Evolutionary conservation across 2,329 filamentous ascomycete genomes (phyloP), one percentile per base, ranked within the genome.

Genomic region (Chalaropsis thielavioides): DNA sequence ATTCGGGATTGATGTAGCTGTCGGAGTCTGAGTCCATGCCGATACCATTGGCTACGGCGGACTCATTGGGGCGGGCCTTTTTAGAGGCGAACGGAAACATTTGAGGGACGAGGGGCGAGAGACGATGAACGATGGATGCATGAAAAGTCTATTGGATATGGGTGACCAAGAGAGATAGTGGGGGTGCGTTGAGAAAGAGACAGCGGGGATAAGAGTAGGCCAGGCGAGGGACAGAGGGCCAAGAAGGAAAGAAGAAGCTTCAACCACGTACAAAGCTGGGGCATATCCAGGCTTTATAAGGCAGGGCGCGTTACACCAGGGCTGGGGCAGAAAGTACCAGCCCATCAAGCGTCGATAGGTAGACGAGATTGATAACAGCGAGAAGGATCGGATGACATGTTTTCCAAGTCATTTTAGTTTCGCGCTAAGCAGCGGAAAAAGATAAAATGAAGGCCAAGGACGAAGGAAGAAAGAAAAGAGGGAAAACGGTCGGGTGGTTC

Each of bases 1-100:
- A 67, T 46, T 64, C 65, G 46, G 62, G 15, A 35, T 67, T 66
- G 51, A 66, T 27, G 51, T 35, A 31, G 31, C 54, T 61, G 15
- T 19, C 22, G 41, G 27, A 38, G 11, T 56, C 64, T 1, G 59
- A 46, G 27, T 41, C 49, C 22, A 44, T n/a, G 44, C 11, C 7
- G 10, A 10, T 22, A 6, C 40, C 10, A 1, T 15, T 17, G n/a
- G 13, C 11, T 7, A n/a, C 40, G 35, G 40, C 1, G 4, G 38
- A 19, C 19, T 17, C 19, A 17, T 27, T 22, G 35, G 59, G 11
- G 5, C 11, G 24, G 35, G 59, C 35, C 59, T 24, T 27, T 61
- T 31, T 61, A 17, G 24, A 44, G 19, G 4, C 38, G 10, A 61
- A 31, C 10, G 6, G 11, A 22, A 17, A 6, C 51, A 56, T 56